phyloP scores from a whole-genome alignment of 805 yeast genomes.

The Candida berthetii region DNA sequence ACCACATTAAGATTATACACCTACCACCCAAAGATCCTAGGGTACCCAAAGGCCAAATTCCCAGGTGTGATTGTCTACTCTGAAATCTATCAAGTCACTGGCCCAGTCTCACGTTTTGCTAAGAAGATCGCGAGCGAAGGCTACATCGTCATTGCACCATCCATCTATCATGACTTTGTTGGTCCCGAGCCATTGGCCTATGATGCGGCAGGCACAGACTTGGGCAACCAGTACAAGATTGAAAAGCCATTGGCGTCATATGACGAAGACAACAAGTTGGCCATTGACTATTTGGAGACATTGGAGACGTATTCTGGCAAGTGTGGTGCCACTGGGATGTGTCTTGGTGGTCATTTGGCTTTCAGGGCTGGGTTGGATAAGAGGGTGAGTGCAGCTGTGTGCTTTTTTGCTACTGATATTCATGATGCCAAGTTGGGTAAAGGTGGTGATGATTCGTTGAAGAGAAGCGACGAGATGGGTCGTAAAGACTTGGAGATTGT shows the following conservation, averaged over 20 bases:
- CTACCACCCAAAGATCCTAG: constrained; percentile 62
- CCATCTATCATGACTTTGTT: constrained; percentile 71
- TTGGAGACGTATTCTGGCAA: constrained; percentile 64
- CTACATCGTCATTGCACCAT: constrained; percentile 72
- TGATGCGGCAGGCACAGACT: constrained; percentile 69
- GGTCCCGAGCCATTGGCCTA: constrained; percentile 59
- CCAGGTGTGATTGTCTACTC: constrained; percentile 78
- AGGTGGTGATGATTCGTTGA: constrained; percentile 61
- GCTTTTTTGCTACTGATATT: constrained; percentile 79
- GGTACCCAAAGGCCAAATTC: constrained; percentile 72
- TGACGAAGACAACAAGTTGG: constrained; percentile 64
- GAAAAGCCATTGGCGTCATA: constrained; percentile 65
- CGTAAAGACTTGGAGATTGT: constrained; percentile 49
- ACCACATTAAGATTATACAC: constrained; percentile 62
- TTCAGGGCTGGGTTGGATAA: constrained; percentile 64
- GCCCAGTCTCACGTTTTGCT: constrained; percentile 76
- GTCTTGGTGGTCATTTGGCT: constrained; percentile 81
- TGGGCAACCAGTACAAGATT: constrained; percentile 61
- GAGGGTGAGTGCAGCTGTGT: constrained; percentile 59
- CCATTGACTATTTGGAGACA: constrained; percentile 53
- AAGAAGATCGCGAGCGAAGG: constrained; percentile 78
- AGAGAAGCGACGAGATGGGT: constrained; percentile 45
- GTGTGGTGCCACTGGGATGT: constrained; percentile 83
- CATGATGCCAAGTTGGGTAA: constrained; percentile 63
- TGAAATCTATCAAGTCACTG: constrained; percentile 79